Base-by-base conservation (phyloP, 345 rosid genomes). In the Carallia pectinifolia region DNA sequence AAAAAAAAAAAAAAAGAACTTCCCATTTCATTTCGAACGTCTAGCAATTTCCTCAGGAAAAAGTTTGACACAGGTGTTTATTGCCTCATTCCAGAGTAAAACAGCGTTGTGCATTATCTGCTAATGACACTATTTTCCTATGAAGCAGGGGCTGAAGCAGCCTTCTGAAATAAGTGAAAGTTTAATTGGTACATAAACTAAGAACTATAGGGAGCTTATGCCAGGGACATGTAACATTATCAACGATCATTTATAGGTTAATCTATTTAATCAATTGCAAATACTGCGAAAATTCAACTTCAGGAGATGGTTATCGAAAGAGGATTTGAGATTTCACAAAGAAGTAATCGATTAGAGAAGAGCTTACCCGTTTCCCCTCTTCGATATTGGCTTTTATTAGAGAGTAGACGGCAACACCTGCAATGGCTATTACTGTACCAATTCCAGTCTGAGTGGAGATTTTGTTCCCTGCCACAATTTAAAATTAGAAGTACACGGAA, bases 371-470 rank as follows among this genome's bases (percentile, higher is more conserved):
- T 82, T 89, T 94, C 85, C 89, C 96, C 75, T 94, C 98, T 80
- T 94, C 97, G 67, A 91, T 81, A 85, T 82, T 89, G 71, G 98
- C 97, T 84, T 94, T 94, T 68, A 91, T 87, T 81, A 77, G 39
- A 34, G 97, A 94, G 88, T 94, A 91, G 47, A 84, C 58, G 39
- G 96, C 97, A 47, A 94, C 96, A 61, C 97, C 96, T 70, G 88
- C 90, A 77, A 95, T 95, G 29, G 99, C 99, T 70, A 95, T 83
- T 69, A 13, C 60, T 40, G 96, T 91, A 67, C 99, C 97, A 39
- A 95, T 89, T 48, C 92, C 97, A 34, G 97, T 95, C 74, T 91
- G 97, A 64, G 89, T 85, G 65, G 97, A 88, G 55, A 91, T 95
- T 85, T 85, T 91, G 88, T 95, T 95, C 60, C 97, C 97, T 95